Evolutionary conservation across 805 yeast genomes (phyloP).

Genomic region (Wickerhamiella dianesei): DNA sequence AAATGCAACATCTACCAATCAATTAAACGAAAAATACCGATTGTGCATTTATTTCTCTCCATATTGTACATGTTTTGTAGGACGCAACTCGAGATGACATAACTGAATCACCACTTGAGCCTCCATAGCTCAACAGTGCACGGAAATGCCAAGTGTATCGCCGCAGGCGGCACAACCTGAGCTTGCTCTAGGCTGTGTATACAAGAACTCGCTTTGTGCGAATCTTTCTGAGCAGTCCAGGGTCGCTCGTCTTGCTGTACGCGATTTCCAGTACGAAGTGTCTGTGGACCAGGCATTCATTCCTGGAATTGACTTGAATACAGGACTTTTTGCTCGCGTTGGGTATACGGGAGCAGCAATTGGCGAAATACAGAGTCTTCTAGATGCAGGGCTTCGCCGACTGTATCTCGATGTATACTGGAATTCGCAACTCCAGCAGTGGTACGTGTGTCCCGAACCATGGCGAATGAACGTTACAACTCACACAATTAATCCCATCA

Average conservation of each 20-base stretch:
- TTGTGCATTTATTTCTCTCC: too few species aligned
- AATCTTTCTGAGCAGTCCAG: constrained; percentile 12
- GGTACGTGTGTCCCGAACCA: background rate
- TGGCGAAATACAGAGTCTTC: constrained; percentile 13
- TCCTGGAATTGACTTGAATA: constrained; percentile 26
- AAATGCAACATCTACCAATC: too few species aligned
- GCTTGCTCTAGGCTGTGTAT: constrained; percentile 17
- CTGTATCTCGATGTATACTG: constrained; percentile 38
- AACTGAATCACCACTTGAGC: too few species aligned
- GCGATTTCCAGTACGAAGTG: constrained; percentile 24
- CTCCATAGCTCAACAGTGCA: too few species aligned
- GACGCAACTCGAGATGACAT: too few species aligned
- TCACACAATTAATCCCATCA: background rate
- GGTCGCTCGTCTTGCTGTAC: constrained; percentile 22
- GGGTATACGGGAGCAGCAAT: constrained; percentile 24
- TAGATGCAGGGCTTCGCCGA: constrained; percentile 27
- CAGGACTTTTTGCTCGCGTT: constrained; percentile 20
- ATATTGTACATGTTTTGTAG: too few species aligned
- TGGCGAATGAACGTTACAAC: background rate
- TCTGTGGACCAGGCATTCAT: constrained; percentile 24
- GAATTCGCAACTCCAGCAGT: constrained; percentile 24
- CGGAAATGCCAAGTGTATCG: background rate
- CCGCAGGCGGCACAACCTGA: background rate
- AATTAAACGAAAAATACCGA: too few species aligned
- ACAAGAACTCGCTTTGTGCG: constrained; percentile 14